Evolutionary conservation across 2,329 filamentous ascomycete species (phyloP), one percentile per base, ranked within the genome.

Genomic region (Zarea fungicola): DNA sequence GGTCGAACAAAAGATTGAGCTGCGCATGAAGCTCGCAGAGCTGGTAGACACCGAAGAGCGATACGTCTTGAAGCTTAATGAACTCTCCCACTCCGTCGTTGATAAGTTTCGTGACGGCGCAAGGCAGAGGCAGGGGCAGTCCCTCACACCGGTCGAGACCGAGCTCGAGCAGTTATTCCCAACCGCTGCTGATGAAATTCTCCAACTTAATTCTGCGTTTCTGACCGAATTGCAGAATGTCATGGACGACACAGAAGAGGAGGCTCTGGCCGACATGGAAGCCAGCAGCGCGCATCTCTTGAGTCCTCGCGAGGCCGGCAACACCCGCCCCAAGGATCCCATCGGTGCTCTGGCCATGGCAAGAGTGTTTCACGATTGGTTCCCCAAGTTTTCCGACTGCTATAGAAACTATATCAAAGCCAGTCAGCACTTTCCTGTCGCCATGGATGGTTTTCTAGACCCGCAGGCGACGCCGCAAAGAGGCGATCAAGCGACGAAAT

Each of bases 361-460:
- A 35, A 89, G 85, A 58, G 75, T 89, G 42, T 83, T 96, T 52
- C 71, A 93, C 5, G 87, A 95, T 56, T 96, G 90, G 89, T 93
- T 99, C 56, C 93, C 93, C 6, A 84, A 85, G 56, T 97, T 99
- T 62, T 87, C 88, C 22, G 83, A 90, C 51, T 90, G 88, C 60
- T 99, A 99, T 64, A 85, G 89, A 56, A 85, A 95, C 55, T 99
- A 97, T 65, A 93, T 99, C 66, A 84, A 84, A 57, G 85, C 89
- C 10, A 95, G 95, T 65, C 87, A 90, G 55, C 81, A 89, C 52
- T 95, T 96, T 57, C 87, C 90, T 1, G 83, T 87, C 48, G 77
- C 92, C 14, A 78, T 97, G 48, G 89, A 86, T 57, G 76, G 78
- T 2, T 89, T 95, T 58, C 77, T 93, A 53, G 86, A 89, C 58